Percentiles rank a stretch among this genome's conserved stretches.
Conservation (phyloP, 169 alveolate genomes). For the Haemoproteus tartakovskyi region DNA sequence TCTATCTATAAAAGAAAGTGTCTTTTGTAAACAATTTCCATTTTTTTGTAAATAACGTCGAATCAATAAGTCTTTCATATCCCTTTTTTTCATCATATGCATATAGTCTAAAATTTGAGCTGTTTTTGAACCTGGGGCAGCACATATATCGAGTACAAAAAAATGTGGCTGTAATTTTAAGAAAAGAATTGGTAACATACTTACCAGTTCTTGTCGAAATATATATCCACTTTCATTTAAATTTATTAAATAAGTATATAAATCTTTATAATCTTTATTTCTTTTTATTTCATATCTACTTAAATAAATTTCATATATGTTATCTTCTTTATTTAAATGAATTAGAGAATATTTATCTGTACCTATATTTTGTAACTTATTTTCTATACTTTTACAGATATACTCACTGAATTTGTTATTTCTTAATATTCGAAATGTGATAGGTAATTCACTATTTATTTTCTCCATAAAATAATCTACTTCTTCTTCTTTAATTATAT, state of each 20-base stretch:
- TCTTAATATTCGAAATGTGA: slow-evolving; percentile 69
- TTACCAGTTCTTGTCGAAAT: slow-evolving; percentile 93
- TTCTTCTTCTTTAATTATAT: slow-evolving; percentile 68
- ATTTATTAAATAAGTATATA: slow-evolving; percentile 75
- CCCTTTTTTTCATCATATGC: slow-evolving; percentile 37
- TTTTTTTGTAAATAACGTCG: slow-evolving; percentile 14
- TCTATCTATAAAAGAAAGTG: background rate
- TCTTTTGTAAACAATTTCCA: background rate
- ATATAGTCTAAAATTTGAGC: slow-evolving; percentile 70
- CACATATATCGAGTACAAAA: slow-evolving; percentile 93
- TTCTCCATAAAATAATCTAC: slow-evolving; percentile 68
- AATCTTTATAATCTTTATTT: slow-evolving; percentile 62
- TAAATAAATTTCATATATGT: slow-evolving; percentile 53
- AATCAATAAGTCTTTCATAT: slow-evolving; percentile 23
- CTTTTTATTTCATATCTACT: slow-evolving; percentile 70
- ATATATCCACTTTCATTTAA: slow-evolving; percentile 91
- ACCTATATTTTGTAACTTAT: slow-evolving; percentile 29
- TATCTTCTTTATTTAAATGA: slow-evolving; percentile 55
- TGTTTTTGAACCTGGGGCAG: slow-evolving; percentile 95
- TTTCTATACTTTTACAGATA: slow-evolving; percentile 40
- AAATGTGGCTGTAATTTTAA: slow-evolving; percentile 86
- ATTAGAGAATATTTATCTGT: slow-evolving; percentile 27
- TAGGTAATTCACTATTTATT: slow-evolving; percentile 68
- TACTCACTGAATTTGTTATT: slow-evolving; percentile 42
- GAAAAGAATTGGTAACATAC: slow-evolving; percentile 95